Conservation (phyloP, 306 rosid genomes). For the Amphicarpaea edgeworthii region DNA sequence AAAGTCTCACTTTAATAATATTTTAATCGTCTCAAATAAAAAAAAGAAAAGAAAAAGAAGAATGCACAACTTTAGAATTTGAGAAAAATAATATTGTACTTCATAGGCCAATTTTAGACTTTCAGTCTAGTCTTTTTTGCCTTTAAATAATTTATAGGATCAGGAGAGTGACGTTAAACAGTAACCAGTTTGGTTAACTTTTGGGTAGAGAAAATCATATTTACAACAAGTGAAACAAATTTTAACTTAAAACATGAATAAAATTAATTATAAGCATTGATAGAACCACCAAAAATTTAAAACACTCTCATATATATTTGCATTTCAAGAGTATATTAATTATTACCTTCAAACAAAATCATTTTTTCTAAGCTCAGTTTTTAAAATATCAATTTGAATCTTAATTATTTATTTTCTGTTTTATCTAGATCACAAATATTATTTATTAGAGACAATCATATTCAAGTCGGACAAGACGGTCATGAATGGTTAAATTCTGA, state of each 20-base stretch:
- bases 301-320: background rate
- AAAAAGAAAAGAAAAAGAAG: too few relatives aligned
- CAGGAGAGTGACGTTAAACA: background rate
- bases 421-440: too few relatives aligned
- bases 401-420: too few relatives aligned
- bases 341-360: background rate
- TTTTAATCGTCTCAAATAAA: background rate
- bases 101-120: background rate
- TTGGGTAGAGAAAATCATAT: slow-evolving; percentile 1
- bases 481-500: too few relatives aligned
- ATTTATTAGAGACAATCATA: too few relatives aligned
- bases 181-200: background rate
- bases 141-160: background rate
- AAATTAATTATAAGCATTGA: background rate
- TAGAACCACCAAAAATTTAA: background rate
- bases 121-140: background rate
- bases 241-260: background rate
- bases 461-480: too few relatives aligned
- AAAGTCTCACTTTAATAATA: background rate
- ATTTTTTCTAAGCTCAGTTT: background rate
- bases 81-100: background rate
- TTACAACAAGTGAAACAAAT: background rate
- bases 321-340: background rate
- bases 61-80: background rate
- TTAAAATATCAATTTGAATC: background rate